phyloP scores from a whole-genome alignment of 495 filamentous ascomycete genomes.

The Penicillium soppii region DNA sequence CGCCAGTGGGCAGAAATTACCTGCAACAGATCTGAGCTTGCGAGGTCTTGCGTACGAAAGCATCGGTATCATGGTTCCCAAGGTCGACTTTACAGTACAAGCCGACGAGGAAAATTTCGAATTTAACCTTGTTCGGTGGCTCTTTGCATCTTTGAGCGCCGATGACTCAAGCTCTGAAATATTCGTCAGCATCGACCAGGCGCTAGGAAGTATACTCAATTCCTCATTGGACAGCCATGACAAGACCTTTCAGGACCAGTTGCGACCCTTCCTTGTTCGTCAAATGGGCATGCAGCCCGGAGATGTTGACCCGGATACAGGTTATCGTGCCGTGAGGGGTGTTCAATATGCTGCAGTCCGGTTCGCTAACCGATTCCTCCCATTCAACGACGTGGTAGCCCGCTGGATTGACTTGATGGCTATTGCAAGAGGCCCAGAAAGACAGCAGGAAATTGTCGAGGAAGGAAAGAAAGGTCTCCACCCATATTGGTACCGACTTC shows the following conservation, averaged over 20 bases:
- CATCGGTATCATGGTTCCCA: constrained; percentile 73
- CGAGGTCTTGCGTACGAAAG: constrained; percentile 79
- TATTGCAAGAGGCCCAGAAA: constrained; percentile 56
- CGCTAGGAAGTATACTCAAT: constrained; percentile 72
- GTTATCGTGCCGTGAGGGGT: constrained; percentile 53
- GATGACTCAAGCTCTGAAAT: constrained; percentile 73
- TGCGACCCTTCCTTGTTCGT: constrained; percentile 61
- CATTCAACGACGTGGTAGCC: constrained; percentile 72
- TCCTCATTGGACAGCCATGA: constrained; percentile 51
- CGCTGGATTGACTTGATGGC: constrained; percentile 89
- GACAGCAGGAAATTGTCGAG: constrained; percentile 79
- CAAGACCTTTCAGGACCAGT: constrained; percentile 42
- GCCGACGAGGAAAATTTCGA: constrained; percentile 44
- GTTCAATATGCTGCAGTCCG: constrained; percentile 80
- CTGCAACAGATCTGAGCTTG: constrained; percentile 62
- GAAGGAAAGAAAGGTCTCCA: constrained; percentile 87
- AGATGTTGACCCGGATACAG: constrained; percentile 37
- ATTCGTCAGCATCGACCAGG: constrained; percentile 84
- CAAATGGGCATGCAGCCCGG: constrained; percentile 63
- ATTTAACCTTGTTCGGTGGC: constrained; percentile 67
- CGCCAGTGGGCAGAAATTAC: constrained; percentile 42
- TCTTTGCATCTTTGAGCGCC: constrained; percentile 77
- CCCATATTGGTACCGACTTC: constrained; percentile 72
- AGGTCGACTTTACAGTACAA: constrained; percentile 37
- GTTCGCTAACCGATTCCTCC: constrained; percentile 87